Evolutionary conservation across 2,329 filamentous ascomycete genomes (phyloP).

Genomic region (Coleophoma crateriformis): DNA sequence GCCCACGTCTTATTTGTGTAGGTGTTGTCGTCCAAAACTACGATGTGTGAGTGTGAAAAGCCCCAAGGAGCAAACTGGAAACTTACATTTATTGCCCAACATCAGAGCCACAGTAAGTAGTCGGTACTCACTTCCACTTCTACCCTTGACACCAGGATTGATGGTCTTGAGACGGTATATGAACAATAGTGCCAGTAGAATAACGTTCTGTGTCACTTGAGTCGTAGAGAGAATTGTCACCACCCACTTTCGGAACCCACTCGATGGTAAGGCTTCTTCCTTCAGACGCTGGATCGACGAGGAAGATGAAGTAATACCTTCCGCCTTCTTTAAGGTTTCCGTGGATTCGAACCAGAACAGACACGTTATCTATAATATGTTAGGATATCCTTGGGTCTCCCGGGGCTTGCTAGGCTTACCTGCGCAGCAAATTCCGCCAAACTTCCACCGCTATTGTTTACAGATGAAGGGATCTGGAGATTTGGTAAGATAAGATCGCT

Average conservation of each 20-base stretch:
- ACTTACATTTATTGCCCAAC: slow-evolving; percentile 92
- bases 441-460: slow-evolving; percentile 70
- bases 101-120: slow-evolving; percentile 92
- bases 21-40: slow-evolving; percentile 93
- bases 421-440: slow-evolving; percentile 79
- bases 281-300: slow-evolving; percentile 51
- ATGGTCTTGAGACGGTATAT: slow-evolving; percentile 88
- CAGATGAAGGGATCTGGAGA: slow-evolving; percentile 68
- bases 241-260: slow-evolving; percentile 90
- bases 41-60: background rate
- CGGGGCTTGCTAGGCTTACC: slow-evolving; percentile 40
- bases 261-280: slow-evolving; percentile 67
- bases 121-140: slow-evolving; percentile 87
- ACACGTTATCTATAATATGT: slow-evolving; percentile 71
- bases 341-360: slow-evolving; percentile 96
- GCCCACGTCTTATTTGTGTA: slow-evolving; percentile 99
- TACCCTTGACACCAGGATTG: slow-evolving; percentile 84
- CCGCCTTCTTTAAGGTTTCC: slow-evolving; percentile 69
- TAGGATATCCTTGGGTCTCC: slow-evolving; percentile 6
- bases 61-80: background rate
- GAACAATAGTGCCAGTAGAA: slow-evolving; percentile 83
- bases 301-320: slow-evolving; percentile 37
- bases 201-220: slow-evolving; percentile 93
- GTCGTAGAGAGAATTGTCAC: slow-evolving; percentile 86
- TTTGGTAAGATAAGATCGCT: slow-evolving; percentile 20